Base-by-base conservation (phyloP, 164 flowering plant species). In the Berberis thunbergii region DNA sequence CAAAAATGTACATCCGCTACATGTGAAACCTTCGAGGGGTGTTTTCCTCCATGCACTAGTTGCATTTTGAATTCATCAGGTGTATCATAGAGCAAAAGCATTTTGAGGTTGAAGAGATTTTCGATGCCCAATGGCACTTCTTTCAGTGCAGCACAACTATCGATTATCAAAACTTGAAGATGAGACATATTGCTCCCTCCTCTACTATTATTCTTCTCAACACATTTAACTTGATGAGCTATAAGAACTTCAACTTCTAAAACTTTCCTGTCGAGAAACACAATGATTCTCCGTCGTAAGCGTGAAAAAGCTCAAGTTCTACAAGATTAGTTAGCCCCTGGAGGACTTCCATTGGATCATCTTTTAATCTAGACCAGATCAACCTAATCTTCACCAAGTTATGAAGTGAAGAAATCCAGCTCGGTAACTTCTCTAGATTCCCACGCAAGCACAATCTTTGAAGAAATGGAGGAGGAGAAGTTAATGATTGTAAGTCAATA, bases 291-390 rank as follows among this genome's bases (percentile, higher is more conserved):
- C 77, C 77, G 4, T 48, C 68, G 48, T 69, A 75, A n/a, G 65
- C 80, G 0, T 53, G 8, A 1, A 41, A 13, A 8, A 77, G 66
- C 2, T 57, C 67, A 9, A 80, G 70, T 12, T 69, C 59, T 2
- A 63, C 66, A 10, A 80, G 59, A 49, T 70, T 75, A 9, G 76
- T 76, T 64, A 80, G 41, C 39, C 45, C 64, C 60, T 74, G 70
- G 7, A 80, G 77, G 4, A 3, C 41, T 38, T 60, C 49, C 4
- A 77, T 64, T 12, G 77, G 77, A 63, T 77, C 72, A 10, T 66
- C 72, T 2, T 2, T 40, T 53, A 62, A 58, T 68, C 71, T 7
- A 73, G 38, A 8, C 50, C 43, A 26, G 26, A 26, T 26, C 26
- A 26, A 26, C 26, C 26, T 26, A 26, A 26, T 26, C 26, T 26